Base-by-base conservation (phyloP, 2,329 filamentous ascomycete species). In the Mariannaea elegans region DNA sequence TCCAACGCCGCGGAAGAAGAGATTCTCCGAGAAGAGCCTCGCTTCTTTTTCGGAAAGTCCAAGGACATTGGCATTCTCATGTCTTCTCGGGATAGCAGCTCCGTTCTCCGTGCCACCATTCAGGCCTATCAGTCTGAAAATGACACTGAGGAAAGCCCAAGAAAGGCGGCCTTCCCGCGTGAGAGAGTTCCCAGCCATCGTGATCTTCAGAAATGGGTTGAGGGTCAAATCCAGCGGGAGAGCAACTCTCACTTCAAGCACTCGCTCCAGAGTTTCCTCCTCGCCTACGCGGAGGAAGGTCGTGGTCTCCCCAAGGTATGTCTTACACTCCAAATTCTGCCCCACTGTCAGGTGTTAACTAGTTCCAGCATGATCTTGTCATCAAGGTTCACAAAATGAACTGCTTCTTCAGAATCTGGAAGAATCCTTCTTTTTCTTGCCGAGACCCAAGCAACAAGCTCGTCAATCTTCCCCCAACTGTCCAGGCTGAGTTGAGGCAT, bases 371-470 rank as follows among this genome's bases (percentile, higher is more conserved):
- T 61, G 71, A 75, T 24, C 73, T 83, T 24, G 76, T 82, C 14
- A 71, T 68, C 44, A 77, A 78, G 60, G 78, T 82, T 34, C 77
- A 81, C 60, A 74, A 74, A 49, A 77, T 84, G 73, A 80, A 79
- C 62, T 82, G 80, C 71, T 80, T 83, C 74, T 83, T 82, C 69
- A 78, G 74, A 60, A 81, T 84, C 62, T 83, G 78, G 80, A 78
- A 77, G 56, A 77, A 78, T 16, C 70, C 73, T 7, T 73, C 72
- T 1, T 82, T 83, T 60, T 76, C 73, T 65, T 82, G 76, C 64
- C 72, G 73, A 19, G 76, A 76, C 56, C 76, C 76, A 2, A 70
- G 71, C 52, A 76, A 77, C 44, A 78, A 76, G 45, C 64, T 77
- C 32, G 71, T 70, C 42, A 72, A 64, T 8, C 71, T 80, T 3